A percentile compares a stretch with the other conserved stretches of the same genome.
Evolutionary conservation across 495 filamentous ascomycete genomes (phyloP).

Genomic region (Penicillium cosmopolitanum): DNA sequence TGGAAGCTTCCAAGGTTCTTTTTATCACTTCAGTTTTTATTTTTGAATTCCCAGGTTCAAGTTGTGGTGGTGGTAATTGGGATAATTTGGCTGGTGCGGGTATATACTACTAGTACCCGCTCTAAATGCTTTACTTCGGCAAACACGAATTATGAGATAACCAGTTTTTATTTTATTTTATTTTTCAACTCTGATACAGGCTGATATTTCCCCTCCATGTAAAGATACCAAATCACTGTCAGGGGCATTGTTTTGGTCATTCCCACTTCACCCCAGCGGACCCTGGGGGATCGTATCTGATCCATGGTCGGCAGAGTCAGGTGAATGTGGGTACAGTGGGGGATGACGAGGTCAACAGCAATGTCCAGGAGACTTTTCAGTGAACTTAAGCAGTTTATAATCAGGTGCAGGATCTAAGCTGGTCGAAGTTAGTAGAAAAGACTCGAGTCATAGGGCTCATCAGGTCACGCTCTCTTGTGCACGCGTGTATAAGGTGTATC

Average conservation of each 20-base stretch:
- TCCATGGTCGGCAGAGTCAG: constrained; percentile 19
- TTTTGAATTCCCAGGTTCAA: no score
- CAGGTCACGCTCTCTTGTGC: constrained; percentile 5
- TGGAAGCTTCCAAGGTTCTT: background rate
- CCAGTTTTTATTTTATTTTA: no score
- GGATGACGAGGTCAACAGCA: constrained; percentile 15
- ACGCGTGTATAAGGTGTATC: constrained; percentile 27
- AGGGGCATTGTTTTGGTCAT: constrained; percentile 9
- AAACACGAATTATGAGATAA: constrained; percentile 5
- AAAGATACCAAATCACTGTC: constrained; percentile 3
- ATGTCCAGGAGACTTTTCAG: background rate
- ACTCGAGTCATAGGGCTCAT: constrained; percentile 12
- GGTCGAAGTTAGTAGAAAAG: constrained; percentile 2
- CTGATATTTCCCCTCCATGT: no score
- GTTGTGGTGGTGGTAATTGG: background rate
- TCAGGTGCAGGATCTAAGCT: background rate
- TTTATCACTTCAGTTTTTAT: no score
- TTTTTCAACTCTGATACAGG: no score
- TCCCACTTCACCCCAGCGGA: constrained; percentile 1
- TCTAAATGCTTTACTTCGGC: background rate
- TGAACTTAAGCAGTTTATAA: background rate
- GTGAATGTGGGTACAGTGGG: constrained; percentile 26
- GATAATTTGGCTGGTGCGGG: background rate
- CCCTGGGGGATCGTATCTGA: constrained; percentile 11
- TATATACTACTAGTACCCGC: no score